phyloP scores from a whole-genome alignment of 257 asterid genomes.

The Petunia secreta region DNA sequence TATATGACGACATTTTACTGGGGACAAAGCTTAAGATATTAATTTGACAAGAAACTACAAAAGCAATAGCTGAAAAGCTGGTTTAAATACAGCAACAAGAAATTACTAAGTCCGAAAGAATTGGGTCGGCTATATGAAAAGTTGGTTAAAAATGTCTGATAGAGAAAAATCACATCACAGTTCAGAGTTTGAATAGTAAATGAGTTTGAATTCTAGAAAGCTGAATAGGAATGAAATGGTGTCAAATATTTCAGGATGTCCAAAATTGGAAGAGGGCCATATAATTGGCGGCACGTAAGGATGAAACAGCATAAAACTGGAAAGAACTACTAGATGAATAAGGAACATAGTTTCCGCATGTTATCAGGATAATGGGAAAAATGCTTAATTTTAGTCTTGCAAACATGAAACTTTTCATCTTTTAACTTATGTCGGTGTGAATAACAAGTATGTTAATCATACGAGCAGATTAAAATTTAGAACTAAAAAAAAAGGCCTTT shows the following conservation, averaged over 20 bases:
- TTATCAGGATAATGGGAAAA: neutral
- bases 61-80: neutral
- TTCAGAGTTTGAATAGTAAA: neutral
- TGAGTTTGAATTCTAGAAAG: conserved; percentile 17
- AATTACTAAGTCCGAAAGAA: no score
- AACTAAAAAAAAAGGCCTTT: neutral
- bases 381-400: neutral
- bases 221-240: neutral
- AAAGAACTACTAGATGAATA: neutral
- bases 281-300: neutral
- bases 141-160: conserved; percentile 17
- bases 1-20: neutral
- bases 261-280: neutral
- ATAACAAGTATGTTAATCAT: neutral
- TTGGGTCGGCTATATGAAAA: neutral
- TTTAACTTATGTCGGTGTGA: neutral
- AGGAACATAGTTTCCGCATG: neutral
- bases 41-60: neutral
- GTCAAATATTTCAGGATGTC: conserved; percentile 16
- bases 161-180: conserved; percentile 20
- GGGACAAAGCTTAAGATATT: neutral
- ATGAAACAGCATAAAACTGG: neutral
- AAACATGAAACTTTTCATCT: neutral
- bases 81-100: neutral
- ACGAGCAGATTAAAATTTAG: neutral